phyloP scores from a whole-genome alignment of 1,139 yeast genomes.

The Hansenula sp. region DNA sequence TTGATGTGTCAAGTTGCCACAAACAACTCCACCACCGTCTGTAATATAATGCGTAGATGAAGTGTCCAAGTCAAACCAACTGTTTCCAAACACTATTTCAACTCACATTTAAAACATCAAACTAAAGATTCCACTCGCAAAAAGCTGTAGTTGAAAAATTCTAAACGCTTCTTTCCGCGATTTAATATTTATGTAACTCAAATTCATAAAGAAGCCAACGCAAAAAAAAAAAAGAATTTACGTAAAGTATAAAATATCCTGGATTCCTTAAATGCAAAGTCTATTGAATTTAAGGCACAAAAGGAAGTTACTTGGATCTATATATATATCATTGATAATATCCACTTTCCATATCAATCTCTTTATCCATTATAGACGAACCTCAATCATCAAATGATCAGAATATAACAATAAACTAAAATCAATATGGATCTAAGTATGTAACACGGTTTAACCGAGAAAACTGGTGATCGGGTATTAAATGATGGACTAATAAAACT shows the following conservation, averaged over 20 bases:
- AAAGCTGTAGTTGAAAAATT: neutral
- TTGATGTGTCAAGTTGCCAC: too few relatives aligned
- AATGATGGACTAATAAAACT: neutral
- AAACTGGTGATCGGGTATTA: neutral
- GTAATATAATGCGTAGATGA: too few relatives aligned
- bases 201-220: neutral
- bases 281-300: neutral
- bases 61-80: neutral
- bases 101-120: too few relatives aligned
- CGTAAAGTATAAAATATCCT: neutral
- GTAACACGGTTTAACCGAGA: neutral
- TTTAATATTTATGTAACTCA: neutral
- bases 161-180: conserved; percentile 2
- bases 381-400: neutral
- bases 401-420: neutral
- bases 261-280: neutral
- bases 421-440: conserved; percentile 1
- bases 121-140: neutral
- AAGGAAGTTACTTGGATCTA: neutral
- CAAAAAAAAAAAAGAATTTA: neutral
- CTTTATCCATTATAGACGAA: neutral
- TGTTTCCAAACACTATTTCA: neutral
- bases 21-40: too few relatives aligned
- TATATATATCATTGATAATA: neutral
- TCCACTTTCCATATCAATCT: neutral